A percentile compares a stretch with the other conserved stretches of the same genome.
These are phyloP conservation scores for Saraca asoca DNA, from an alignment of 331 rosid species.

Conservation along the genomic window DNA sequence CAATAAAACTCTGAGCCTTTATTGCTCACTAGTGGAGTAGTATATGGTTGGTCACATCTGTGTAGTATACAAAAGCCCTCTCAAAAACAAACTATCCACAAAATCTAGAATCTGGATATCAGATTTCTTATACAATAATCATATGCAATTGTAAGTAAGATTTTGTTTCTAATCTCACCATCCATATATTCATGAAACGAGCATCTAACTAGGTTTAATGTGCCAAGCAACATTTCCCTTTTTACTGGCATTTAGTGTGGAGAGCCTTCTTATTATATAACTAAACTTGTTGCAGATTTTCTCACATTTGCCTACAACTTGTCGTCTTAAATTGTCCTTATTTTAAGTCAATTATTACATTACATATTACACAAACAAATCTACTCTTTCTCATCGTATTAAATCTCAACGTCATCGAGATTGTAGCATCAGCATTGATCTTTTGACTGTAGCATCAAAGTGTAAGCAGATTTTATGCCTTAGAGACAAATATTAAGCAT, in stretches of 20 bases:
- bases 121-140: no score
- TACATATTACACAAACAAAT: conserved; percentile 56
- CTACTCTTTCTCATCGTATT: conserved; percentile 25
- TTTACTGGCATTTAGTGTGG: conserved; percentile 29
- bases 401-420: conserved; percentile 16
- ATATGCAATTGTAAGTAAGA: no score
- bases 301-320: conserved; percentile 28
- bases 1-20: no score
- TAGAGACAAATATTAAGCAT: conserved; percentile 27
- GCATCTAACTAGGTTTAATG: conserved; percentile 33
- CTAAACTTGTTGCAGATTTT: conserved; percentile 31
- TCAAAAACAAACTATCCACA: no score
- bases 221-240: conserved; percentile 26
- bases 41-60: no score
- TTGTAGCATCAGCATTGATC: conserved; percentile 27
- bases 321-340: conserved; percentile 29
- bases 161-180: no score
- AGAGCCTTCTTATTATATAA: conserved; percentile 30
- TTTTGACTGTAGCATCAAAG: conserved; percentile 31
- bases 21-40: no score
- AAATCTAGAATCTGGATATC: no score
- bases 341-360: conserved; percentile 33
- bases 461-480: no score
- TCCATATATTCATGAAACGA: conserved; percentile 25
- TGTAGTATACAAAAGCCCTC: no score